Conservation (phyloP, 2,329 filamentous ascomycete genomes). For the Verticillium zaregamsianum region DNA sequence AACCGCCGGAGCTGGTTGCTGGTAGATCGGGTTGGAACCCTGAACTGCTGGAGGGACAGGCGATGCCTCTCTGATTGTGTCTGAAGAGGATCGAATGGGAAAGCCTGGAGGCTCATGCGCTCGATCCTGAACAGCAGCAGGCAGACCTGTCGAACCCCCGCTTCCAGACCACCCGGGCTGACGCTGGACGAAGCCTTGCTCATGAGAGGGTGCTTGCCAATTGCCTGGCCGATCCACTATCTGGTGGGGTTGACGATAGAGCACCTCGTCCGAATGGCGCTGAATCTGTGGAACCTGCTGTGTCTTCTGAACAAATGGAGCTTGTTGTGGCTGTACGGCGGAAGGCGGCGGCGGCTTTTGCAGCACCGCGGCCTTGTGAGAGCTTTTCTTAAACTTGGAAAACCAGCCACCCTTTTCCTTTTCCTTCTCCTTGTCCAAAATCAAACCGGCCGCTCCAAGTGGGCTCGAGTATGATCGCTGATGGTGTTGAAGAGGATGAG, state of each 20-base stretch:
- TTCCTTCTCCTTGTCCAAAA: background rate
- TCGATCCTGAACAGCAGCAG: background rate
- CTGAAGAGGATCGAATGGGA: background rate
- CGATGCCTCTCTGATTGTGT: background rate
- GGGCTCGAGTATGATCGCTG: background rate
- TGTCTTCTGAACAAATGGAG: background rate
- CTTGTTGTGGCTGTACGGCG: background rate
- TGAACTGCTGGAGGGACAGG: background rate
- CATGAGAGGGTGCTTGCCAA: background rate
- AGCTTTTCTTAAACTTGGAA: conserved; percentile 11
- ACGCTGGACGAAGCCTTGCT: background rate
- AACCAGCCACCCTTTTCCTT: conserved; percentile 13
- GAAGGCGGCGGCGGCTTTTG: conserved; percentile 6
- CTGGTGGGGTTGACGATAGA: background rate
- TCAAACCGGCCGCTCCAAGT: background rate
- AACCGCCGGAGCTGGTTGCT: background rate
- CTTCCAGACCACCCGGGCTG: background rate
- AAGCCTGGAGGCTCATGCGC: background rate
- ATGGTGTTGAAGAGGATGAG: background rate
- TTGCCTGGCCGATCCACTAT: background rate
- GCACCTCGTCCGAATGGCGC: background rate
- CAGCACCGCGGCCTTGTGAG: conserved; percentile 4
- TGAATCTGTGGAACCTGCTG: background rate
- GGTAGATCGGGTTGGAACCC: background rate
- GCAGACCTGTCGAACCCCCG: background rate